phyloP scores from a whole-genome alignment of 1,139 yeast genomes.

The Kluyveromyces marxianus region DNA sequence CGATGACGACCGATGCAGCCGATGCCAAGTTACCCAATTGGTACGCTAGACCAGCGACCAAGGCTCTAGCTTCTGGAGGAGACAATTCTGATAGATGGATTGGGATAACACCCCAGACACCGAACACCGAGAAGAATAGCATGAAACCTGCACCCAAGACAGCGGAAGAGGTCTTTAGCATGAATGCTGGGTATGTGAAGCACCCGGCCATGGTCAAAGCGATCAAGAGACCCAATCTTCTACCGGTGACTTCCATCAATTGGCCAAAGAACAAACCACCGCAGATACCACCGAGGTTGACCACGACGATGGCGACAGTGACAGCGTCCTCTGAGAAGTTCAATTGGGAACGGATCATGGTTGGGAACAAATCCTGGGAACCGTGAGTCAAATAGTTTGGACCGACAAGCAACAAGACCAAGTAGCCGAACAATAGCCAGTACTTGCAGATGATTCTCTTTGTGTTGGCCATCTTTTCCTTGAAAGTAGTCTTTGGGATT shows the following conservation, averaged over 20 bases:
- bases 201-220: conserved; percentile 65
- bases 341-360: conserved; percentile 49
- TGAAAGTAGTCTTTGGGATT: conserved; percentile 28
- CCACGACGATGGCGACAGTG: conserved; percentile 62
- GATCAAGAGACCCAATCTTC: conserved; percentile 53
- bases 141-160: conserved; percentile 74
- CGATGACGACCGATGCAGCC: conserved; percentile 81
- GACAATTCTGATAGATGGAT: conserved; percentile 69
- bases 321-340: conserved; percentile 42
- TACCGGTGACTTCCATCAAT: conserved; percentile 49
- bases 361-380: conserved; percentile 67
- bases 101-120: conserved; percentile 85
- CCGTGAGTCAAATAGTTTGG: conserved; percentile 69
- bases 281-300: conserved; percentile 59
- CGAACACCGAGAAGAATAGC: conserved; percentile 75
- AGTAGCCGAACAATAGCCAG: conserved; percentile 42
- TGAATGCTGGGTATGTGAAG: conserved; percentile 69
- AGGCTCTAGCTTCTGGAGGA: conserved; percentile 52
- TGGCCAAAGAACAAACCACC: conserved; percentile 65
- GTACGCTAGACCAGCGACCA: conserved; percentile 62
- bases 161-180: conserved; percentile 33
- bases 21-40: conserved; percentile 82
- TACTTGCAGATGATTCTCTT: conserved; percentile 9
- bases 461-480: conserved; percentile 9
- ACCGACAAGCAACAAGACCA: conserved; percentile 53